Evolutionary conservation across 1,284 basidiomycete species (phyloP).

Genomic region (Chiua sp.): DNA sequence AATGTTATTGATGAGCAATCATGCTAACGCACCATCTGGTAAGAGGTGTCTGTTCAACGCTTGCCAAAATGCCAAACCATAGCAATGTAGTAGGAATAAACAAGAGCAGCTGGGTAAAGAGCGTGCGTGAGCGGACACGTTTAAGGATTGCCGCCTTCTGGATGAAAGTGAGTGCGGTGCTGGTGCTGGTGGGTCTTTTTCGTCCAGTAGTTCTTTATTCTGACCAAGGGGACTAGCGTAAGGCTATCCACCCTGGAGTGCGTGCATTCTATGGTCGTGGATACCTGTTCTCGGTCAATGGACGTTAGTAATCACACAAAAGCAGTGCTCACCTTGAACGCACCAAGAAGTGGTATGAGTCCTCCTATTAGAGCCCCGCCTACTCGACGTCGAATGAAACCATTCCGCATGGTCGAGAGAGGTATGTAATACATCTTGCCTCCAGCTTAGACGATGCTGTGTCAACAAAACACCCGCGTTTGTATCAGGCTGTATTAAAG

Average conservation of each 20-base stretch:
- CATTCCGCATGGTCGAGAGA: slow-evolving; percentile 7
- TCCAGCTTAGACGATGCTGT: slow-evolving; percentile 5
- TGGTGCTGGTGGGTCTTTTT: slow-evolving; percentile 56
- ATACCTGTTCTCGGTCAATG: slow-evolving; percentile 43
- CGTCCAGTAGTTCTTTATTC: slow-evolving; percentile 60
- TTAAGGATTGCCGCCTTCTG: slow-evolving; percentile 50
- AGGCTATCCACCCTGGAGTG: slow-evolving; percentile 70
- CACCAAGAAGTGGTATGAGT: slow-evolving; percentile 41
- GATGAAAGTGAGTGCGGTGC: slow-evolving; percentile 52
- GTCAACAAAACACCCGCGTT: slow-evolving; percentile 7
- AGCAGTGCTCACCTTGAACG: slow-evolving; percentile 49
- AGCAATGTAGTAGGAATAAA: slow-evolving; percentile 74
- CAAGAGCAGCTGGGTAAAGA: slow-evolving; percentile 62
- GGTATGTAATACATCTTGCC: slow-evolving; percentile 1
- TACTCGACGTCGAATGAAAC: slow-evolving; percentile 51
- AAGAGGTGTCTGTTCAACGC: slow-evolving; percentile 81
- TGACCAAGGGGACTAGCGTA: slow-evolving; percentile 71
- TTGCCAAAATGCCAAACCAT: slow-evolving; percentile 75
- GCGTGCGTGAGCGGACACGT: slow-evolving; percentile 52
- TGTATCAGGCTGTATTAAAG: not conserved
- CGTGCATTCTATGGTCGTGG: slow-evolving; percentile 65
- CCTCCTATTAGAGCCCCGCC: slow-evolving; percentile 25
- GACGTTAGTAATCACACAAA: not conserved
- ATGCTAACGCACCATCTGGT: slow-evolving; percentile 70
- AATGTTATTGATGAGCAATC: not conserved